Conservation (phyloP, 495 filamentous ascomycete species). For the Aspergillus hancockii region DNA sequence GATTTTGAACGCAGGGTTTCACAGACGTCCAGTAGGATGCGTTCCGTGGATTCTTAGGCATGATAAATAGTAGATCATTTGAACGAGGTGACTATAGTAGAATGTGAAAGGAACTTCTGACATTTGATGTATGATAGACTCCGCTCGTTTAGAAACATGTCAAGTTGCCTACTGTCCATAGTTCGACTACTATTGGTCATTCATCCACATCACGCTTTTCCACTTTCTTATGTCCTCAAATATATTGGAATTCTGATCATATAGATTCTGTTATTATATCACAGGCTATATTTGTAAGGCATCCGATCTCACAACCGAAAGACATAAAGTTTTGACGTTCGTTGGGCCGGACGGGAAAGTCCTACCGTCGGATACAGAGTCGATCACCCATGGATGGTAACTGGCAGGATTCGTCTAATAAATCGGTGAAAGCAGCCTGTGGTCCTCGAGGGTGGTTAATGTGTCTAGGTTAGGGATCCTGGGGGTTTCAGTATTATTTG, state of each 20-base stretch:
- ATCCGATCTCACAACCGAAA: neutral
- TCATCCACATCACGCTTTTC: no score
- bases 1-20: neutral
- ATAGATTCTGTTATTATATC: neutral
- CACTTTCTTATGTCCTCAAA: no score
- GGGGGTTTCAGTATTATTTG: constrained; percentile 1
- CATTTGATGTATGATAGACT: neutral
- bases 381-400: neutral
- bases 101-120: neutral
- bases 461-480: constrained; percentile 1
- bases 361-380: neutral
- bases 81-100: no score
- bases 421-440: neutral
- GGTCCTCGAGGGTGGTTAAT: neutral
- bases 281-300: neutral
- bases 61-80: neutral
- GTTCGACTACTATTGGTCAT: no score
- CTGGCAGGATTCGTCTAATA: neutral
- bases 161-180: no score
- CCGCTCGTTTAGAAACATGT: neutral
- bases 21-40: neutral
- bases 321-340: neutral
- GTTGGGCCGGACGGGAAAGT: neutral
- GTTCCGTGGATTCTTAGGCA: neutral
- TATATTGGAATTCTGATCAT: neutral